Evolutionary conservation across 768 basidiomycete species (phyloP), one percentile per base, ranked within the genome.

Genomic region (Naganishia vaughanmartiniae): DNA sequence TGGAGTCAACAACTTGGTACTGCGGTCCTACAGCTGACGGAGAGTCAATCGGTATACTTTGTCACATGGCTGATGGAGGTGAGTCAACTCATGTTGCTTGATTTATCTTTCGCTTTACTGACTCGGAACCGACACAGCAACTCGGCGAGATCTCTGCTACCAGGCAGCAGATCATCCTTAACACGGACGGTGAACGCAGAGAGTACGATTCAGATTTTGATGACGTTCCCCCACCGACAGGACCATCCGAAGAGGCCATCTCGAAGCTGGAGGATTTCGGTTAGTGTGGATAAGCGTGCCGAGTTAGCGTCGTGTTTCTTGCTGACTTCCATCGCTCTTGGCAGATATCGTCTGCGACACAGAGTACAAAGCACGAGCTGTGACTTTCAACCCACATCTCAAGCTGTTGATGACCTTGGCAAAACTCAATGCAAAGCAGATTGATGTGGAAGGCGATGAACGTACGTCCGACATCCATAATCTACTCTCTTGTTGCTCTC

Each of bases 1-100:
- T 90, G 89, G 88, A 92, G 88, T 74, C 89, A 97, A 76, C 89
- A 97, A 80, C 84, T 98, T 56, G 94, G 90, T 2, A 91, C 97
- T 74, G 88, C 88, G 3, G 86, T 96, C 70, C 87, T 87, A 48
- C 85, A 86, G 55, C 85, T 97, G 15, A 83, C 89, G 11, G 89
- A 92, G 58, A 85, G 85, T 19, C 89, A 85, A 11, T 84, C 89
- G 75, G 81, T 82, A 67, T 84, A 85, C 34, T 83, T 92, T 48
- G 85, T 95, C 31, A 86, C 88, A 68, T 93, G 92, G 90, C 85
- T 88, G 56, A 89, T 88, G 75, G 87, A 91, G 78, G 94, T 93
- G 77, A 74, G 90, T 82, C 15, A 36, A 21, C 70, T 39, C 45
- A 58, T 53, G 28, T 26, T 11, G 42, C 15, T 24, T 42, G 10